Evolutionary conservation across 75 land plant genomes (phyloP).

Genomic region (Picea glauca): DNA sequence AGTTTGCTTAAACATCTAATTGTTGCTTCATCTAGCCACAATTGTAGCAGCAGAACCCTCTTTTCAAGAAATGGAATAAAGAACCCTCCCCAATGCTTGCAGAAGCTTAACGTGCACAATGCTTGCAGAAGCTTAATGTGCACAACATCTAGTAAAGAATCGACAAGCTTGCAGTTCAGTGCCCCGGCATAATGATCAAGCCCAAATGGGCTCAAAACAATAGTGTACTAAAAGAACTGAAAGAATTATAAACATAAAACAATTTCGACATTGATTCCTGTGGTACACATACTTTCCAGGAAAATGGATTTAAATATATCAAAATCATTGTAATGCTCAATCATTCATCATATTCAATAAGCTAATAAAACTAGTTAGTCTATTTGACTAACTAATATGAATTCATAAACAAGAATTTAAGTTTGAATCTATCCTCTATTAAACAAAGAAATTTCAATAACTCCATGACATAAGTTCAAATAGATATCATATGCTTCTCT

Average conservation of each 20-base stretch:
- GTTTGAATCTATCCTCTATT: too few relatives aligned
- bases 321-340: too few relatives aligned
- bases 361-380: too few relatives aligned
- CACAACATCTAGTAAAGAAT: conserved; percentile 54
- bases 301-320: too few relatives aligned
- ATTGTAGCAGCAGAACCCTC: conserved; percentile 44
- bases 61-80: conserved; percentile 33
- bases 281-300: conserved; percentile 25
- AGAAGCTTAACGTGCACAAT: conserved; percentile 66
- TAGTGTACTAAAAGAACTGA: conserved; percentile 70
- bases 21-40: conserved; percentile 24
- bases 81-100: conserved; percentile 53
- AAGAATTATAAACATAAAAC: conserved; percentile 68
- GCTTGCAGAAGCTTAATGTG: conserved; percentile 69
- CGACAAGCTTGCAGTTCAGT: conserved; percentile 41
- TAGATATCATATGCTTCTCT: too few relatives aligned
- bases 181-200: conserved; percentile 70
- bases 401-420: too few relatives aligned
- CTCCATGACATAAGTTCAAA: too few relatives aligned
- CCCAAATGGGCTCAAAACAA: conserved; percentile 76
- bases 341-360: too few relatives aligned
- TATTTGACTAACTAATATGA: too few relatives aligned
- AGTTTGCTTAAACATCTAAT: too few relatives aligned
- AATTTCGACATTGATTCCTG: conserved; percentile 47
- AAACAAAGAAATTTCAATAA: too few relatives aligned